These are phyloP conservation scores for Porogramme epimiltina DNA, from an alignment of 1,284 basidiomycete genomes.

Conservation along the genomic window DNA sequence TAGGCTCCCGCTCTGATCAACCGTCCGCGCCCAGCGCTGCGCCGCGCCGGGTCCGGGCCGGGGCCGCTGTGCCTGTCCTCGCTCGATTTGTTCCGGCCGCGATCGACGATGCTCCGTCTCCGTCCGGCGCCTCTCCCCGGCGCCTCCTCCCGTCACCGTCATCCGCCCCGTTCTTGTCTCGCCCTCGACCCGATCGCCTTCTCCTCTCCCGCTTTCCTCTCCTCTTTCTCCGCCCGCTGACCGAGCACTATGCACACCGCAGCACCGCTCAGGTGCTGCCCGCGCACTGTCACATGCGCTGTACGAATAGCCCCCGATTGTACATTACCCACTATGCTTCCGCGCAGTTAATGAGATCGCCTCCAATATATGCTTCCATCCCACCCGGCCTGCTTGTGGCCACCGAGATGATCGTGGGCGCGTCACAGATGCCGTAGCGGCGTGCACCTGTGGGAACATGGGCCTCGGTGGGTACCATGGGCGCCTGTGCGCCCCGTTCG, in stretches of 20 bases:
- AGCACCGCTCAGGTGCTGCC: not conserved
- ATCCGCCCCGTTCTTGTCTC: not conserved
- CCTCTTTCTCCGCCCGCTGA: slow-evolving; percentile 3
- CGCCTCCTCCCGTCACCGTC: not conserved
- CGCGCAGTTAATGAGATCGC: slow-evolving; percentile 13
- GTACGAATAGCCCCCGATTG: slow-evolving; percentile 17
- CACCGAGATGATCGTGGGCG: not conserved
- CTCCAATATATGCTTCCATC: not conserved
- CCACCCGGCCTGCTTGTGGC: not conserved
- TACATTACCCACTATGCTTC: slow-evolving; percentile 15
- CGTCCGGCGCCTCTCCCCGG: not conserved
- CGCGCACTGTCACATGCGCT: not conserved
- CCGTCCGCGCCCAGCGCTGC: not conserved
- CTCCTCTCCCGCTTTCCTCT: not conserved
- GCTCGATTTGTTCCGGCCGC: not conserved
- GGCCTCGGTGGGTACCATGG: slow-evolving; percentile 1
- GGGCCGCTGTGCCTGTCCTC: not conserved
- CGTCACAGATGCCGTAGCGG: not conserved
- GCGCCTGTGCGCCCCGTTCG: not conserved
- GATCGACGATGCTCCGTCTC: not conserved
- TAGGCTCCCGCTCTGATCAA: slow-evolving; percentile 29
- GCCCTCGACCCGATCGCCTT: not conserved
- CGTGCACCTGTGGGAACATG: slow-evolving; percentile 13
- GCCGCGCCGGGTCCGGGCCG: not conserved
- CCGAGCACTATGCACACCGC: no score